phyloP scores from a whole-genome alignment of 139 green algal species.

The Eudorina sp. region DNA sequence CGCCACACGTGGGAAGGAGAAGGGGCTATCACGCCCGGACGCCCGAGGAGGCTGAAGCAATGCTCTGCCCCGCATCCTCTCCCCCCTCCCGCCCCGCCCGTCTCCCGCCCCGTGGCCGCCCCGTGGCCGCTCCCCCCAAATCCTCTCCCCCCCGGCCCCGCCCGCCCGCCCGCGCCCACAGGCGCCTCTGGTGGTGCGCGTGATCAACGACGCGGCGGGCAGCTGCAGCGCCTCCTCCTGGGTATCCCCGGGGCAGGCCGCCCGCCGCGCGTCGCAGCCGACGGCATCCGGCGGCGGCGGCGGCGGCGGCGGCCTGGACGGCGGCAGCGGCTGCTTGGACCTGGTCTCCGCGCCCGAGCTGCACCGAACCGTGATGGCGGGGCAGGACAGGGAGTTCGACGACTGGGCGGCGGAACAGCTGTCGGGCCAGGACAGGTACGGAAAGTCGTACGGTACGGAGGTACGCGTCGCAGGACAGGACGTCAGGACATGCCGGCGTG shows the following conservation, averaged over 20 bases:
- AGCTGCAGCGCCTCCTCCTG: slow-evolving; percentile 30
- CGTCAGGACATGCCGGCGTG: too few species aligned
- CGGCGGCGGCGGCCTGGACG: background rate
- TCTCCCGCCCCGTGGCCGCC: too few species aligned
- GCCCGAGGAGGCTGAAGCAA: too few species aligned
- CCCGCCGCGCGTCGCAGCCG: too few species aligned
- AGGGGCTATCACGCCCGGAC: too few species aligned
- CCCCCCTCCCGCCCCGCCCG: too few species aligned
- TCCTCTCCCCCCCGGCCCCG: too few species aligned
- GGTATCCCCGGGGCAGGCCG: background rate
- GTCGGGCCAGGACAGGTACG: slow-evolving; percentile 39
- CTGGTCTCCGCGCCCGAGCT: background rate
- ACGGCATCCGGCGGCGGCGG: background rate
- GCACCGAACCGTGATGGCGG: background rate
- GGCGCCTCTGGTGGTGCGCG: slow-evolving; percentile 11
- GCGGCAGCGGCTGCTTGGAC: background rate
- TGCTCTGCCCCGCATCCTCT: too few species aligned
- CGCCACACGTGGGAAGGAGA: too few species aligned
- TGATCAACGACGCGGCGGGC: slow-evolving; percentile 23
- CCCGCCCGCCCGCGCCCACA: background rate
- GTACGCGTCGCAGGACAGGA: too few species aligned
- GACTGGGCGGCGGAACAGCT: slow-evolving; percentile 21
- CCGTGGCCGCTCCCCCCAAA: too few species aligned
- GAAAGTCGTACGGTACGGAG: too few species aligned
- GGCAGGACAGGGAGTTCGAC: slow-evolving; percentile 9